Evolutionary conservation across 257 asterid species (phyloP).

Genomic region (Nicotiana obtusifolia): DNA sequence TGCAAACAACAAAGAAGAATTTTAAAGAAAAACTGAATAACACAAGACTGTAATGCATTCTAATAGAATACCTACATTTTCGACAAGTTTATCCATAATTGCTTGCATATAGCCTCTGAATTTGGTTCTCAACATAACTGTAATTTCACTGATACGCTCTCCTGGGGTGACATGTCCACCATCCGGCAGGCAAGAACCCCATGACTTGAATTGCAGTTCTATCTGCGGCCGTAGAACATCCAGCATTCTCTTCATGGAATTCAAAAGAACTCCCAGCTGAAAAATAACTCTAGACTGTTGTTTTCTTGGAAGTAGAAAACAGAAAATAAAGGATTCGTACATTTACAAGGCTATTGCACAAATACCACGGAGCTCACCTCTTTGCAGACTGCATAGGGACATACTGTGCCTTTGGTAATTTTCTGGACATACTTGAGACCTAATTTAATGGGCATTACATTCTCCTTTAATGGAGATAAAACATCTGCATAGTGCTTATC

Average conservation of each 20-base stretch:
- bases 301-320: background rate
- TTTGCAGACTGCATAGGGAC: conserved; percentile 39
- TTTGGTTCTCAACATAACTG: conserved; percentile 79
- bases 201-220: conserved; percentile 59
- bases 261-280: conserved; percentile 80
- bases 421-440: conserved; percentile 87
- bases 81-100: conserved; percentile 67
- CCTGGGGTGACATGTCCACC: conserved; percentile 54
- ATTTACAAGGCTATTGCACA: background rate
- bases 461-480: conserved; percentile 76
- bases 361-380: conserved; percentile 37
- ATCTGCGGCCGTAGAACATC: conserved; percentile 65
- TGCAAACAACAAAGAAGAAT: background rate
- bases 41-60: background rate
- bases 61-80: conserved; percentile 56
- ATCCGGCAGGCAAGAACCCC: conserved; percentile 86
- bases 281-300: conserved; percentile 4
- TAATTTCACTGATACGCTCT: conserved; percentile 80
- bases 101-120: conserved; percentile 80
- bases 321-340: background rate
- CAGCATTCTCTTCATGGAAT: conserved; percentile 84
- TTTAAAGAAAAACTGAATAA: background rate
- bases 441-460: conserved; percentile 62
- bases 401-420: conserved; percentile 57
- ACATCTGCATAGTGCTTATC: conserved; percentile 82